Evolutionary conservation across 129 eudicot species (phyloP).

Genomic region (Flaveria linearis): DNA sequence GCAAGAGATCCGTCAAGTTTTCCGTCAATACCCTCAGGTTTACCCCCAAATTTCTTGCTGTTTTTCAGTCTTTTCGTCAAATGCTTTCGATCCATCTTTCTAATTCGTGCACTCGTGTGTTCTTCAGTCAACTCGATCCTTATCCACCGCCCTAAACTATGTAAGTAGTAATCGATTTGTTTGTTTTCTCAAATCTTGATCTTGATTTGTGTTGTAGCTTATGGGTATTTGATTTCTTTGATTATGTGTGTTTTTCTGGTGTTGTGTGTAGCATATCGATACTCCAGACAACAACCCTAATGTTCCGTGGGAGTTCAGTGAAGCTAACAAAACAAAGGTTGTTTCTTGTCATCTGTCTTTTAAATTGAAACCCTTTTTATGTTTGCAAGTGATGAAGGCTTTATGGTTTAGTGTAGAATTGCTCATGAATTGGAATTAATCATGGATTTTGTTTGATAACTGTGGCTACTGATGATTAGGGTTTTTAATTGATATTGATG

Average conservation of each 20-base stretch:
- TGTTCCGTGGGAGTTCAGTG: slow-evolving; percentile 80
- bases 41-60: neutral
- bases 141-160: slow-evolving; percentile 92
- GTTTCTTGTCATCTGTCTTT: slow-evolving; percentile 11
- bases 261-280: slow-evolving; percentile 72
- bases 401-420: neutral
- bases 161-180: slow-evolving; percentile 52
- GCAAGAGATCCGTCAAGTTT: slow-evolving; percentile 82
- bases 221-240: slow-evolving; percentile 18
- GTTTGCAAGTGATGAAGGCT: neutral
- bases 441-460: neutral
- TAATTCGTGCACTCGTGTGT: neutral
- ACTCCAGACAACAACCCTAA: slow-evolving; percentile 86
- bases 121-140: slow-evolving; percentile 64
- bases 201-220: slow-evolving; percentile 7
- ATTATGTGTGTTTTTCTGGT: neutral
- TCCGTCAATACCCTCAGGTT: slow-evolving; percentile 72
- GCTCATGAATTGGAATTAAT: neutral
- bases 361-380: neutral
- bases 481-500: neutral
- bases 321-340: slow-evolving; percentile 71
- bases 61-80: neutral
- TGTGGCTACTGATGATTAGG: neutral
- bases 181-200: neutral
- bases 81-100: slow-evolving; percentile 15